Base-by-base conservation (phyloP, 2,329 filamentous ascomycete species). In the Monilinia fructicola region DNA sequence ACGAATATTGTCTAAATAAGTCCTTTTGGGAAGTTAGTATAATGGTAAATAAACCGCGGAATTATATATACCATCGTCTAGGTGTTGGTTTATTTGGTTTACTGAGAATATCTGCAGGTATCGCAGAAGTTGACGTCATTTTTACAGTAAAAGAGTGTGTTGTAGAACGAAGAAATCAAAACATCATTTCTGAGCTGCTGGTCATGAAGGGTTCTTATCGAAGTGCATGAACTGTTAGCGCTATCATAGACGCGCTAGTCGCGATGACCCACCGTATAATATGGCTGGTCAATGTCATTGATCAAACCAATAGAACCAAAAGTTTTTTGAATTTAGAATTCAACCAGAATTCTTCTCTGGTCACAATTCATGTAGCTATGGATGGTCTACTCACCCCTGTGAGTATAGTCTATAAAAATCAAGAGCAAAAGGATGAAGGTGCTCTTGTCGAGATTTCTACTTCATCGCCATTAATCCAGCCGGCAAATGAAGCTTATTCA, bases 1-100 rank as follows among this genome's bases (percentile, higher is more conserved):
- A 66, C 96, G 85, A 71, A 97, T 88, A 69, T 85, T 89, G 79
- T 98, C 88, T 67, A 98, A 85, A 77, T 96, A 89, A 78, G 87
- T 88, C 93, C 93, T 96, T 64, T n/a, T 42, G 12, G 69, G 40
- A 42, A n/a, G 48, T 28, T 38, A 61, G 48, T 6, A 52, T 58
- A 11, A 9, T 28, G 4, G 53, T 65, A 38, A 46, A 42, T 31
- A 59, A 40, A 23, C 26, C 4, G 28, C 10, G 26, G 28, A 48
- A 26, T 10, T 16, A 18, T 46, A 55, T 28, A 60, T 69, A 74
- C 74, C 74, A 76, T 71, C 72, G 63, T 42, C 67, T 65, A 23
- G 50, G 31, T 38, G 58, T 16, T 23, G 28, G 18, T 42, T 10
- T 18, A 35, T 18, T 48, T 4, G 60, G 5, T 11, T n/a, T 42